Evolutionary conservation across 805 yeast genomes (phyloP), one percentile per base, ranked within the genome.

Genomic region (Nakazawaea ernobii): DNA sequence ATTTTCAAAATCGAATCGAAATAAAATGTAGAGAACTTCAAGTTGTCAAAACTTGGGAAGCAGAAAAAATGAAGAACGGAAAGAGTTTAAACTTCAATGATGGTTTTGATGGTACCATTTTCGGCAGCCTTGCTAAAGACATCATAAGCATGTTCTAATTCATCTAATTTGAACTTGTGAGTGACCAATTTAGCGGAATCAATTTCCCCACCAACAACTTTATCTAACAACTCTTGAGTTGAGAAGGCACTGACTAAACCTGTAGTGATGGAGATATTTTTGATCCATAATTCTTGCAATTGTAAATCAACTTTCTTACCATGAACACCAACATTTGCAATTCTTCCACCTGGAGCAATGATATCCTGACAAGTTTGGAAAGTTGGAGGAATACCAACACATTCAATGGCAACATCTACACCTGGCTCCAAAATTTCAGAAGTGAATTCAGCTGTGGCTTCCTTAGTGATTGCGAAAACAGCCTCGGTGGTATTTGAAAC

Each of bases 301-400:
- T 66, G 67, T 49, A 73, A 59, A 35, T 67, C 69, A 32, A 70
- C 76, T 38, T 65, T 59, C 27, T 55, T 53, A 43, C 77, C 78
- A 45, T 73, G 77, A 38, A 73, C 77, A 53, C 86, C 86, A 37
- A 81, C 80, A 59, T 81, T 84, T 27, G 84, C 85, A 53, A 76
- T 74, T 50, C 82, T 71, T 27, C 86, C 86, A 49, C 85, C 84
- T 39, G 79, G 73, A 24, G 71, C 65, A 51, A 80, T 71, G 32
- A 76, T 68, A 28, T 71, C 71, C 49, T 81, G 76, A 53, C 84
- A 83, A 52, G 77, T 65, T 55, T 77, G 75, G 59, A 82, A 80
- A 46, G 86, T 80, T 35, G 67, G 66, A 49, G 81, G 81, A 39
- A 83, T 73, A 58, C 86, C 89, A 29, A 84, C 84, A 61, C 86